A percentile compares a stretch with the other conserved stretches of the same genome.
phyloP scores from a whole-genome alignment of 2,329 filamentous ascomycete species.

The Blumeriella jaapii region DNA sequence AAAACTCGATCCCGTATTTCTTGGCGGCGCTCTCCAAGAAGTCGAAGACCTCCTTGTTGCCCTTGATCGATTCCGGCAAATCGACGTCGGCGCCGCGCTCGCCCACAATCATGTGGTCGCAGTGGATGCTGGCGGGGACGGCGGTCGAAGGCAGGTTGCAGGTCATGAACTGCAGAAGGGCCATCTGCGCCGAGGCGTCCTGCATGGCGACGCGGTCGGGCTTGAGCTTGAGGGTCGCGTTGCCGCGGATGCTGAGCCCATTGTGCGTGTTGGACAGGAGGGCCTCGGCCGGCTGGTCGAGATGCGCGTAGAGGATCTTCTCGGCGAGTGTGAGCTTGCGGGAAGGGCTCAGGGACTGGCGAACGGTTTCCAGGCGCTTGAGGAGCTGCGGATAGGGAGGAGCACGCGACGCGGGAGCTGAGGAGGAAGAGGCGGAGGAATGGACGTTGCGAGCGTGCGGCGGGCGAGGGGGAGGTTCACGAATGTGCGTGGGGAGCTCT shows the following conservation, averaged over 20 bases:
- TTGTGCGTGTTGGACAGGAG: conserved; percentile 73
- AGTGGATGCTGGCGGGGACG: conserved; percentile 95
- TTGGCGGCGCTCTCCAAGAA: conserved; percentile 88
- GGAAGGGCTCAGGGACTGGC: conserved; percentile 54
- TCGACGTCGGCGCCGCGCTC: conserved; percentile 82
- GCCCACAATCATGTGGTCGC: conserved; percentile 97
- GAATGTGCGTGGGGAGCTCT: too few relatives aligned
- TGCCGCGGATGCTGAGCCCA: conserved; percentile 72
- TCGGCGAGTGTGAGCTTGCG: conserved; percentile 73
- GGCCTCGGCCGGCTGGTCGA: conserved; percentile 81
- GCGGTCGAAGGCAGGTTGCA: conserved; percentile 82
- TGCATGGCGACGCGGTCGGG: conserved; percentile 98
- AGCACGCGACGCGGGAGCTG: conserved; percentile 27
- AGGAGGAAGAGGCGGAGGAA: conserved; percentile 16
- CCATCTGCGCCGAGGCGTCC: conserved; percentile 98
- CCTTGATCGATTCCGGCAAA: conserved; percentile 71
- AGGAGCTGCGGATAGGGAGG: conserved; percentile 78
- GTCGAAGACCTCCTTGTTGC: conserved; percentile 95
- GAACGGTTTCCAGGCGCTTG: conserved; percentile 63
- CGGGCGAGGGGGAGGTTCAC: too few relatives aligned
- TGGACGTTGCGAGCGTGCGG: conserved; percentile 23
- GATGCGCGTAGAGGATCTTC: conserved; percentile 95
- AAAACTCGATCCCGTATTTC: conserved; percentile 91
- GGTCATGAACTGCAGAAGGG: conserved; percentile 95
- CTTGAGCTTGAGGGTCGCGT: conserved; percentile 90